Percentiles rank a stretch among this genome's conserved stretches.
Evolutionary conservation across 805 yeast species (phyloP).

Genomic region (Diddensiella caesifluorescens): DNA sequence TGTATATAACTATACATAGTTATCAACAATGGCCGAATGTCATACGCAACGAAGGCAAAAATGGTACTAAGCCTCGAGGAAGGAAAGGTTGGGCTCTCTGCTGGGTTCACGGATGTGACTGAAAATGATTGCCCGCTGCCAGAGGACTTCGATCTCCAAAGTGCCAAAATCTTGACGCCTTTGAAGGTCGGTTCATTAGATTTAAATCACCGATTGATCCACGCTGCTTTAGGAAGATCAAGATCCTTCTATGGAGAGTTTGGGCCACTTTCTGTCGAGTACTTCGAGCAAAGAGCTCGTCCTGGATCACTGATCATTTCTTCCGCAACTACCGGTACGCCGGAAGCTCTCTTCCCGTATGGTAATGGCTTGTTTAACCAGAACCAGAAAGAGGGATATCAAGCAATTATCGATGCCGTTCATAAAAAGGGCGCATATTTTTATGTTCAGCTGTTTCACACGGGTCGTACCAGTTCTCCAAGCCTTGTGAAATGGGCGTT

Average conservation of each 20-base stretch:
- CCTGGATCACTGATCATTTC: constrained; percentile 5
- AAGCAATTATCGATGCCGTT: constrained; percentile 38
- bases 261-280: background rate
- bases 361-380: constrained; percentile 2
- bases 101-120: background rate
- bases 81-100: background rate
- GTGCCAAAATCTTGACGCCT: constrained; percentile 24
- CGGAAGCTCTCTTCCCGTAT: constrained; percentile 4
- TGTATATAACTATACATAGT: no score
- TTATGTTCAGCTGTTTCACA: constrained; percentile 39
- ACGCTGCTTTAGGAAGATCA: constrained; percentile 47
- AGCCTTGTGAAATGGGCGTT: constrained; percentile 1
- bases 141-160: background rate
- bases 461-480: constrained; percentile 41
- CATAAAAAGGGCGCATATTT: constrained; percentile 37
- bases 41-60: no score
- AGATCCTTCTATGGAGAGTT: constrained; percentile 28
- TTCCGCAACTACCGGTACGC: constrained; percentile 3
- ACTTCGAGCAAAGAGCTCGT: constrained; percentile 9
- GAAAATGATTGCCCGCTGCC: constrained; percentile 1
- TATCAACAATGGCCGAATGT: no score
- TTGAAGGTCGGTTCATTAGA: constrained; percentile 34
- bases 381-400: constrained; percentile 42
- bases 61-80: background rate
- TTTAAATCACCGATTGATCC: constrained; percentile 38